These are phyloP conservation scores for Trypanosoma congolense DNA, from an alignment of 208 protist genomes.

Conservation along the genomic window DNA sequence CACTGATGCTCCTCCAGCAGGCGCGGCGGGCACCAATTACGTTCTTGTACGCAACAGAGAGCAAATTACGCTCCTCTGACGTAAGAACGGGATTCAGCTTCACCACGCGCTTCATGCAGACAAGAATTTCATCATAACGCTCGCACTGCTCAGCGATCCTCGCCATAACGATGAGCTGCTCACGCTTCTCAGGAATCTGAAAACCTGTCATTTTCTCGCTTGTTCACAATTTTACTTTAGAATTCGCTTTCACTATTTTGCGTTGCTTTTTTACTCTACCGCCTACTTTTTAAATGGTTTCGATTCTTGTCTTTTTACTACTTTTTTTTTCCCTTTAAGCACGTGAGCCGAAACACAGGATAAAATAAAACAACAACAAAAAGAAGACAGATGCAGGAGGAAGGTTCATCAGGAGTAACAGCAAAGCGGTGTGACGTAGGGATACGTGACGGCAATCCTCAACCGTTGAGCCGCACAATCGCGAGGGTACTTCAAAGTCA, in stretches of 20 bases:
- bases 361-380: conserved; percentile 4
- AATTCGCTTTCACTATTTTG: background rate
- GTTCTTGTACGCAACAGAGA: conserved; percentile 99
- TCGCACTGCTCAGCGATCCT: conserved; percentile 99
- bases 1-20: conserved; percentile 98
- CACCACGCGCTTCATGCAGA: conserved; percentile 97
- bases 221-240: background rate
- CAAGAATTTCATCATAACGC: conserved; percentile 99
- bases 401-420: too few relatives aligned
- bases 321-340: background rate
- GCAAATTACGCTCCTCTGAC: conserved; percentile 99
- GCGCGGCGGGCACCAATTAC: conserved; percentile 98
- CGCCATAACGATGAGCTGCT: conserved; percentile 93
- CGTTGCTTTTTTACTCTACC: background rate
- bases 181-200: conserved; percentile 84
- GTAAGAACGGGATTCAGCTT: conserved; percentile 92
- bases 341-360: background rate
- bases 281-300: background rate
- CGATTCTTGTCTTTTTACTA: conserved; percentile 1
- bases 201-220: conserved; percentile 41
- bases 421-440: too few relatives aligned
- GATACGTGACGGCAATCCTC: too few relatives aligned
- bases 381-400: background rate
- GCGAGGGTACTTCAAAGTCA: background rate
- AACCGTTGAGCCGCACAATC: too few relatives aligned